Evolutionary conservation across 1,284 basidiomycete genomes (phyloP).

Genomic region (Apiotrichum laibachii): DNA sequence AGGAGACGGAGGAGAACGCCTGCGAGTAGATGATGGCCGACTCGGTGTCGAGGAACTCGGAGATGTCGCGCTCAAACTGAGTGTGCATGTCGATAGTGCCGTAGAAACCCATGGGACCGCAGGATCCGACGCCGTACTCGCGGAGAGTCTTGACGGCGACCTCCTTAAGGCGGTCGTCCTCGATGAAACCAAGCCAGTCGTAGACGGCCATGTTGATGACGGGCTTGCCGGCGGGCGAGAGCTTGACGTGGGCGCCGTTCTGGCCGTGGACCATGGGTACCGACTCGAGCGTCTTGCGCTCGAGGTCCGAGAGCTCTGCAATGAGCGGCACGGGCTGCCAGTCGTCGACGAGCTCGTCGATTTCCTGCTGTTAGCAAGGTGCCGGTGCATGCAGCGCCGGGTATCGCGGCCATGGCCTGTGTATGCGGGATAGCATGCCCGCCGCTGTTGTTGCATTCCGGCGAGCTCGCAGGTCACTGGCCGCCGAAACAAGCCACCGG

Average conservation of each 20-base stretch:
- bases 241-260: conserved; percentile 76
- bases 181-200: conserved; percentile 89
- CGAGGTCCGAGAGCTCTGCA: conserved; percentile 57
- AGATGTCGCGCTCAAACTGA: conserved; percentile 81
- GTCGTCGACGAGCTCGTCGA: conserved; percentile 93
- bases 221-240: conserved; percentile 70
- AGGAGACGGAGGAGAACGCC: conserved; percentile 85
- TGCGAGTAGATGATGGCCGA: conserved; percentile 91
- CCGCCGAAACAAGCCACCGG: background rate
- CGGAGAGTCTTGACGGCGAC: conserved; percentile 81
- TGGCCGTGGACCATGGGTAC: conserved; percentile 79
- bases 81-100: conserved; percentile 94
- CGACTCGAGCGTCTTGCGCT: conserved; percentile 67
- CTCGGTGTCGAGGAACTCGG: conserved; percentile 86
- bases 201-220: conserved; percentile 82
- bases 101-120: conserved; percentile 97
- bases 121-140: conserved; percentile 91
- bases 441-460: too few species aligned
- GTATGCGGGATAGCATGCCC: too few species aligned
- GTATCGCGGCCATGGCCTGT: background rate
- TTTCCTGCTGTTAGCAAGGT: conserved; percentile 66
- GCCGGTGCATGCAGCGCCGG: background rate
- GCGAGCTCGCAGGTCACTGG: background rate
- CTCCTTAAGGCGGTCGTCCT: conserved; percentile 82
- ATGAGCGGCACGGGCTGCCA: conserved; percentile 88